Evolutionary conservation across 768 basidiomycete genomes (phyloP), one percentile per base, ranked within the genome.

Genomic region (Lentinula aciculospora): DNA sequence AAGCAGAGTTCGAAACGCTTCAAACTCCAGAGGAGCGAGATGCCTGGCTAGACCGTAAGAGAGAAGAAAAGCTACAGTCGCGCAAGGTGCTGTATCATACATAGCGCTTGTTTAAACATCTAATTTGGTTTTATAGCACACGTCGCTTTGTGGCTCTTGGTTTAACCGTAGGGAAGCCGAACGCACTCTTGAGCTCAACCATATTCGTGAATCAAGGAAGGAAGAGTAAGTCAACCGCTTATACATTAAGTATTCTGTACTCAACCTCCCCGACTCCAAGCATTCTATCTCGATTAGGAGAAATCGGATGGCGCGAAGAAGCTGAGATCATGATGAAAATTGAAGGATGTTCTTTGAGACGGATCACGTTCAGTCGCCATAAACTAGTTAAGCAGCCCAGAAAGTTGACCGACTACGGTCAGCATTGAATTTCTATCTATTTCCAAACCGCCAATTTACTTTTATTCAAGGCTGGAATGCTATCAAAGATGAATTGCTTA

Each of bases 301-400:
- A 57, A 8, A 46, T 57, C n/a, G 56, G 56, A 15, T 57, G 46
- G 56, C 40, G 45, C 10, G 46, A 57, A 13, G 46, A 46, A 19
- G 56, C 46, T 5, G 27, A 48, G 12, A 23, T 32, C 6, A 36
- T 47, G 6, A 34, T 57, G 27, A 23, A 21, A 17, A 32, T 4
- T 4, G n/a, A 9, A 10, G 19, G 23, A 2, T 21, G 8, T 17
- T 5, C 21, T 9, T 27, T 5, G 12, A 15, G 44, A 45, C 23
- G 7, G 4, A 44, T 46, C n/a, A 15, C 3, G 12, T 56, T 56
- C 32, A 9, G 21, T 19, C 9, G 10, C 7, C 55, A 56, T 19
- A 57, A 36, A 39, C 13, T 46, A 21, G 56, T 57, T 10, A 45
- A 36, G 3, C 56, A 48, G 27, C 13, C 56, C n/a, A 57, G 15